A percentile compares a stretch with the other conserved stretches of the same genome.
phyloP scores from a whole-genome alignment of 108 stramenopile species.

The Nannochloropsis granulata region DNA sequence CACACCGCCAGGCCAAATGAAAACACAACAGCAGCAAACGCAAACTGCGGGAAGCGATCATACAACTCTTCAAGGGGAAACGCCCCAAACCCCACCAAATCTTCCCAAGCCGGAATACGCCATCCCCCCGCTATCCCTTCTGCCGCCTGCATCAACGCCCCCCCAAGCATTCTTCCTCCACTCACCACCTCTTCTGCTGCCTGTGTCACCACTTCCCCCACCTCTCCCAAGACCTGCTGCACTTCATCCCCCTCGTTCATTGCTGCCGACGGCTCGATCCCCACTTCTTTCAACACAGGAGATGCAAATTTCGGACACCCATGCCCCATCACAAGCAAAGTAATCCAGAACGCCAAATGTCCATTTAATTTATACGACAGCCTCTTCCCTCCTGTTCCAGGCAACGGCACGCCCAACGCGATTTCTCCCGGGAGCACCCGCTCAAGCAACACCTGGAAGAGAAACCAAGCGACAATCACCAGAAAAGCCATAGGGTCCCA shows the following conservation, averaged over 20 bases:
- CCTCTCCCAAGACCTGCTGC: too few species aligned
- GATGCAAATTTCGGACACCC: conserved; percentile 36
- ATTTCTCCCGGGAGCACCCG: conserved; percentile 57
- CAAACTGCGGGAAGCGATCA: conserved; percentile 47
- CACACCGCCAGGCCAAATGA: conserved; percentile 46
- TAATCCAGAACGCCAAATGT: conserved; percentile 79
- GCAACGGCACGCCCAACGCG: conserved; percentile 12
- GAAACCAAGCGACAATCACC: conserved; percentile 56
- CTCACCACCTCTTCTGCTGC: neutral
- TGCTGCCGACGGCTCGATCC: neutral
- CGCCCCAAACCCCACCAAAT: conserved; percentile 21
- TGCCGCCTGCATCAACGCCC: neutral
- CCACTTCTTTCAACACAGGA: neutral
- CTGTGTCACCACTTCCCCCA: neutral
- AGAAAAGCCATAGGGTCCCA: conserved; percentile 36
- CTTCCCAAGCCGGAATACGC: neutral
- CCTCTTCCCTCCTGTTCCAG: conserved; percentile 6
- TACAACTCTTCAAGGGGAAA: conserved; percentile 58
- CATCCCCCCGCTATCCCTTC: neutral
- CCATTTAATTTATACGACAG: conserved; percentile 80
- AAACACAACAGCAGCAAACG: conserved; percentile 38
- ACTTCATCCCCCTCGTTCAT: neutral
- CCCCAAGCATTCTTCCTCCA: neutral
- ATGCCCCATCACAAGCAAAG: conserved; percentile 44
- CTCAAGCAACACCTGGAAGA: conserved; percentile 68